Percentiles rank a stretch among this genome's conserved stretches.
Conservation (phyloP, 768 basidiomycete genomes). For the Tricholomella constricta region DNA sequence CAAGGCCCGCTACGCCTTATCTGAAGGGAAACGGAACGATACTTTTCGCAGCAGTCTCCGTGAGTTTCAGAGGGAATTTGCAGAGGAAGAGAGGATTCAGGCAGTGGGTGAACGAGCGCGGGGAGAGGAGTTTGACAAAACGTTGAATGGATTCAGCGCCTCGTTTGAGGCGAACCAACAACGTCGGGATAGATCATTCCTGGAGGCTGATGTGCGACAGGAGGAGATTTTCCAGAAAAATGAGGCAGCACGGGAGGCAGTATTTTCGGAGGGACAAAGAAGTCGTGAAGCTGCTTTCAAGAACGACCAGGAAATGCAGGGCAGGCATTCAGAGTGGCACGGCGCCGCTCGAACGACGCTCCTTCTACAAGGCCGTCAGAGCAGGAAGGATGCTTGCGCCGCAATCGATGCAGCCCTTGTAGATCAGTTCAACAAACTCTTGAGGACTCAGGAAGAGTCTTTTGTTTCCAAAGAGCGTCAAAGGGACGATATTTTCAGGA, state of each 20-base stretch:
- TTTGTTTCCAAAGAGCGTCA: neutral
- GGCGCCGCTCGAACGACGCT: neutral
- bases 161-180: neutral
- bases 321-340: neutral
- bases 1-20: neutral
- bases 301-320: neutral
- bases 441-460: neutral
- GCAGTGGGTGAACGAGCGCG: neutral
- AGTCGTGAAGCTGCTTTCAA: neutral
- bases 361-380: neutral
- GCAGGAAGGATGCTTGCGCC: neutral
- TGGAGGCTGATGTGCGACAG: neutral
- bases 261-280: neutral
- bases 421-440: conserved; percentile 3
- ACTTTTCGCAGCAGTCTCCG: neutral
- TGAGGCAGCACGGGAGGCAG: neutral
- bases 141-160: neutral
- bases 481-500: neutral
- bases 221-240: conserved; percentile 1
- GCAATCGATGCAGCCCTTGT: neutral
- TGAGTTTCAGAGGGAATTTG: neutral
- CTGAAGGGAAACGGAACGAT: neutral
- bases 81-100: conserved; percentile 3
- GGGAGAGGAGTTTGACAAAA: neutral
- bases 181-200: neutral